Conservation (phyloP, 2,329 filamentous ascomycete genomes). For the Penicillium griseofulvum region DNA sequence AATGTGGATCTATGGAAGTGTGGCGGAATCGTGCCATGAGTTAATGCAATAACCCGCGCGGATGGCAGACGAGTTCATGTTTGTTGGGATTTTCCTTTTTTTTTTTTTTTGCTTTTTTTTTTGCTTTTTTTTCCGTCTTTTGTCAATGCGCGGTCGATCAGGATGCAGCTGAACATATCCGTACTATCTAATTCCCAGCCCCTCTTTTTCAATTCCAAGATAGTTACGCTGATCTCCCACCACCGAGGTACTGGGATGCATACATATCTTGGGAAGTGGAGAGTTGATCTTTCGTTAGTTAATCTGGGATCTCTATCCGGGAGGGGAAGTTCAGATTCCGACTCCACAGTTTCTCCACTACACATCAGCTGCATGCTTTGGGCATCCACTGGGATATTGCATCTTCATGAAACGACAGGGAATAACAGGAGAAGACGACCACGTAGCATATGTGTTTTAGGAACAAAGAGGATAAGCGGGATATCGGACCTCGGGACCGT, state of each 20-base stretch:
- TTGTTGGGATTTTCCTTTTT: conserved; percentile 1
- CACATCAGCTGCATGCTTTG: conserved; percentile 1
- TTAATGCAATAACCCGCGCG: conserved; percentile 1
- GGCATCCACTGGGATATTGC: neutral
- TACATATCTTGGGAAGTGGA: conserved; percentile 4
- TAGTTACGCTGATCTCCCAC: neutral
- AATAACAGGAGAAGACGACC: no score
- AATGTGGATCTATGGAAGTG: conserved; percentile 1
- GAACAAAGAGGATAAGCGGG: no score
- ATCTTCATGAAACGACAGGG: neutral
- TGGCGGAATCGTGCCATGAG: conserved; percentile 5
- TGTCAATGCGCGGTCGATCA: conserved; percentile 11
- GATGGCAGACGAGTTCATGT: neutral
- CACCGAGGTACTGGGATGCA: neutral
- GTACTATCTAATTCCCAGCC: neutral
- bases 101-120: conserved; percentile 4
- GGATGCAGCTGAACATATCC: conserved; percentile 10
- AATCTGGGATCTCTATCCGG: conserved; percentile 8
- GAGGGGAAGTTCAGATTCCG: neutral
- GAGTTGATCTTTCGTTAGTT: conserved; percentile 11
- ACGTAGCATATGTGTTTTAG: no score
- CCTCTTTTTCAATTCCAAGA: neutral
- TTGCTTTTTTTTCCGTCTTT: neutral
- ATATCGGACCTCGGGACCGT: no score
- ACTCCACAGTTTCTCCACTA: conserved; percentile 1